Evolutionary conservation across 805 yeast genomes (phyloP), one percentile per base, ranked within the genome.

Genomic region (Metschnikowia henanensis): DNA sequence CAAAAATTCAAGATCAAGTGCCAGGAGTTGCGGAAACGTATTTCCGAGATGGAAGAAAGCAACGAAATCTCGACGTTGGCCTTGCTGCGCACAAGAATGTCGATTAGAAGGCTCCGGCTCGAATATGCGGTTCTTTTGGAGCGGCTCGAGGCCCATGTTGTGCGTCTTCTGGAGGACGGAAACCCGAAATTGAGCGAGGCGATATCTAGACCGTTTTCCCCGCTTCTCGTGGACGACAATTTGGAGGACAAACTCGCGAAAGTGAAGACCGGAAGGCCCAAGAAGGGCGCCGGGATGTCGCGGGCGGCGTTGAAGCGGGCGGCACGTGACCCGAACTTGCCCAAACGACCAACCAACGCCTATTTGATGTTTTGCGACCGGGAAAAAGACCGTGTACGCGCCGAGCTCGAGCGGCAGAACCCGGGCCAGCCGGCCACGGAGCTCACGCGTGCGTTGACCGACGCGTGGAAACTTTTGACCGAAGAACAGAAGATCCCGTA

Each of bases 321-420:
- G 39, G 71, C 75, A 8, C 79, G 90, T 55, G 95, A 90, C 62
- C 96, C 96, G 8, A 82, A 81, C 53, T 75, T 84, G 56, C 97
- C 97, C 17, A 88, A 86, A 55, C 75, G 95, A 56, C 96, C 97
- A 5, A 84, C 94, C 3, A 91, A 90, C 62, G 96, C 97, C 5
- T 91, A 90, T 58, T 71, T 88, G 49, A 77, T 88, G 21, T 90
- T 85, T 59, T 91, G 97, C 65, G 97, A 91, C 46, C 68, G 78
- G 67, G 95, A 88, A 58, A 87, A 87, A 63, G 96, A 87, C 36
- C 72, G 76, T 38, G 76, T 88, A 30, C 80, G 79, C 49, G 73
- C 76, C 39, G 79, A 77, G 48, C 70, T 81, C 40, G 85, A 79
- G 48, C 64, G 64, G n/a, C 64, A 62, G 39, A 70, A 72, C 38